Conservation (phyloP, 2,329 filamentous ascomycete genomes). For the Paracoccidioides brasiliensis region DNA sequence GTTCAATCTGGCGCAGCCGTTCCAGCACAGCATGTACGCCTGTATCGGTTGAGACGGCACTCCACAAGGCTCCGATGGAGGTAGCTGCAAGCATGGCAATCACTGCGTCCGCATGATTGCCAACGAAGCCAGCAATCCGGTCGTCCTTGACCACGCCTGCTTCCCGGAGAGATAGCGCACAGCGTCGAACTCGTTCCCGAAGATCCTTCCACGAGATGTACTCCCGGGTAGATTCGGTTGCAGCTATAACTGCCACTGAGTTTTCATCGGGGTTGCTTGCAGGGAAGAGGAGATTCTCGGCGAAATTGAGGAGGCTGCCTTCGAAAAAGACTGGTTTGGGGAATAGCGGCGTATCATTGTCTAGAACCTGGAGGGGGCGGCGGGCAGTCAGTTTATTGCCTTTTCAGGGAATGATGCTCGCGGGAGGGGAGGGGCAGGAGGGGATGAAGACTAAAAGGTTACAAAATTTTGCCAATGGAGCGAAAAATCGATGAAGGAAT, state of each 20-base stretch:
- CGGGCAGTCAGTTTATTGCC: not conserved
- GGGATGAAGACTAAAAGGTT: not conserved
- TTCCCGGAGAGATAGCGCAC: constrained; percentile 55
- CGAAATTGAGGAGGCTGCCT: constrained; percentile 73
- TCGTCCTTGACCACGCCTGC: constrained; percentile 51
- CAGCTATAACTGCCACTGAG: constrained; percentile 60
- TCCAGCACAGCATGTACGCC: constrained; percentile 86
- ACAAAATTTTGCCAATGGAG: too few relatives aligned
- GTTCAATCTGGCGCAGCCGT: constrained; percentile 70
- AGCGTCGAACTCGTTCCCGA: constrained; percentile 61
- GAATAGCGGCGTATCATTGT: constrained; percentile 58
- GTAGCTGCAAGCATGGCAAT: constrained; percentile 78
- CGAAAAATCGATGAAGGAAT: not conserved
- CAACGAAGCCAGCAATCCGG: constrained; percentile 60
- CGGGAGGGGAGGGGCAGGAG: not conserved
- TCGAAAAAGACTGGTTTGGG: constrained; percentile 78
- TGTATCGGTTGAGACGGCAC: constrained; percentile 81
- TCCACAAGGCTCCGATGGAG: constrained; percentile 80
- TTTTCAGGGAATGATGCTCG: not conserved
- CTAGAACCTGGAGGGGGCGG: constrained; percentile 47
- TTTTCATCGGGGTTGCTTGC: constrained; percentile 43
- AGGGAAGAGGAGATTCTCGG: constrained; percentile 85
- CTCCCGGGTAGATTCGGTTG: constrained; percentile 58
- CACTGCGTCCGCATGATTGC: constrained; percentile 77
- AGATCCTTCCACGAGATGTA: constrained; percentile 65